Evolutionary conservation across 148 eudicot genomes (phyloP), one percentile per base, ranked within the genome.

Genomic region (Cornus controversa): DNA sequence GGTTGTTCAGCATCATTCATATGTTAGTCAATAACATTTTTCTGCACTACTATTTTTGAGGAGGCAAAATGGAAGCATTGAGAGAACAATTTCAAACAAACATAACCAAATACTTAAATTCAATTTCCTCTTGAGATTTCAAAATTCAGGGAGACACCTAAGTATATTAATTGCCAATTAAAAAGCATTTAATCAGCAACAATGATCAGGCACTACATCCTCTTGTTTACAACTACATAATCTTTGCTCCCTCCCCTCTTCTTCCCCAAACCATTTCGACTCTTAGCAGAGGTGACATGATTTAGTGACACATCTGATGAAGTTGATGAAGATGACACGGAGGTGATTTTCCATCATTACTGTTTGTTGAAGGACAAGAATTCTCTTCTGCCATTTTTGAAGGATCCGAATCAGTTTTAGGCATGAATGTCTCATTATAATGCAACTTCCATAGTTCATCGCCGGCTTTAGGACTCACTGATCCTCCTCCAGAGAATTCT

Each of bases 201-300:
- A 34, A 70, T 47, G 37, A 70, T 37, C 26, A 18, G 18, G 62
- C 72, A 16, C 29, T 57, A 70, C 37, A 74, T 62, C 65, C 37
- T n/a, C 3, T 40, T 34, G 70, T 75, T 40, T 75, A 64, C 77
- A 42, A 60, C 66, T 60, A 22, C 53, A 23, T 40, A 64, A 25
- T 64, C 37, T 45, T 22, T 57, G 16, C 6, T 23, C 31, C 14
- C 15, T 65, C 9, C 13, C 25, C 37, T 9, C 18, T 70, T 45
- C 66, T 88, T 89, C 26, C 89, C 94, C 73, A 87, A 92, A 73
- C 96, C 92, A 74, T 86, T 89, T 60, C 82, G 83, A 24, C 75
- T 78, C 84, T 86, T 87, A 53, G 81, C 79, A 70, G 86, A 72
- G 69, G 78, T 78, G 20, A 73, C 79, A 69, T 74, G 79, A 20